Base-by-base conservation (phyloP, 2,329 filamentous ascomycete genomes). In the Arthroderma uncinatum region DNA sequence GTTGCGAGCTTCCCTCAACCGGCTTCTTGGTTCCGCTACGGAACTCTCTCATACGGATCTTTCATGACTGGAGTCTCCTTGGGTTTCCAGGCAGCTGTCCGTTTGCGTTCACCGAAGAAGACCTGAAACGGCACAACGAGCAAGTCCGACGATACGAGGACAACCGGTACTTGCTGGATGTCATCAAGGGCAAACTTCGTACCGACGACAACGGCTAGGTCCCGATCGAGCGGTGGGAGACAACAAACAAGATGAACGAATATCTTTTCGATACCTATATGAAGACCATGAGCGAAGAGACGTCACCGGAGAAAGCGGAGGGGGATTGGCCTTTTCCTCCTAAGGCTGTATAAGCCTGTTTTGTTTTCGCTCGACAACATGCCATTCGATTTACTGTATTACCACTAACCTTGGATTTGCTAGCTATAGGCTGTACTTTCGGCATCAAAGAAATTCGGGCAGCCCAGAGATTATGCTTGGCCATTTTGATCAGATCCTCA, bases 201-300 rank as follows among this genome's bases (percentile, higher is more conserved):
- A 70, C 65, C 23, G 65, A 64, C 6, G 67, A 67, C 7, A 67
- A 69, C 58, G 68, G 68, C 0, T 71, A 67, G 67, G 57, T 70
- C 39, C 62, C 66, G 19, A 65, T 63, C 64, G 66, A 69, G 42
- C 34, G 10, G 16, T 70, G 63, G 67, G 60, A 65, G 4, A 61
- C 58, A 58, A 62, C 66, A 37, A 65, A 57, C 56, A 65, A 64
- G 57, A 63, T 63, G 3, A 59, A 71, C 60, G 61, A 56, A 10
- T 60, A 58, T 6, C 65, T 62, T 33, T 71, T 67, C 62, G 59
- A 64, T 23, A 53, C 64, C 57, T 70, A 64, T 65, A 70, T 71
- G 12, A 30, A 60, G 21, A 59, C 59, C 8, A 56, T 59, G 23
- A 47, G 40, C 21, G 57, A 59, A 25, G 10, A 34, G 40, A 61